phyloP scores from a whole-genome alignment of 768 basidiomycete genomes.

The Boletus eberwhitei region DNA sequence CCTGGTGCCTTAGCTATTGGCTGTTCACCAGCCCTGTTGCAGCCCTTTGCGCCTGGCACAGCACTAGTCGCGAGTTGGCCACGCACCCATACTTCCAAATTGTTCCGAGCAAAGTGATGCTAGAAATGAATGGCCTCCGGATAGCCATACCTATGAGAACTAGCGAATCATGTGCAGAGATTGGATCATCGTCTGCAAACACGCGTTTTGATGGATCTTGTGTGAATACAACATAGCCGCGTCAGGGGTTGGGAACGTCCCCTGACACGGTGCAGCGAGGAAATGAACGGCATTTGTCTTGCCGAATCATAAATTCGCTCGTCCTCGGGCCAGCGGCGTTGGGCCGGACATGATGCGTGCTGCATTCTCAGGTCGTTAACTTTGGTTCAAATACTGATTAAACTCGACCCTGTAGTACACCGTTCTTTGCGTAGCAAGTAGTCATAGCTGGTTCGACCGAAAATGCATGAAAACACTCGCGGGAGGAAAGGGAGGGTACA shows the following conservation, averaged over 20 bases:
- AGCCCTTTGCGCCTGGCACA: conserved; percentile 1
- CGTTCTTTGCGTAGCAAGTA: not conserved
- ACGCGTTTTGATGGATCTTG: conserved; percentile 20
- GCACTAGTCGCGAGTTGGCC: conserved; percentile 9
- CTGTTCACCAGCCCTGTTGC: conserved; percentile 12
- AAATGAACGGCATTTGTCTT: conserved; percentile 28
- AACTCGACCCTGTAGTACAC: not conserved
- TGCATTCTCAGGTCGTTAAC: not conserved
- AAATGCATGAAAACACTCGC: conserved; percentile 13
- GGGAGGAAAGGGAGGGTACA: conserved; percentile 8
- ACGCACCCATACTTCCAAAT: conserved; percentile 5
- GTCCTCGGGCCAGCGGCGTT: conserved; percentile 11
- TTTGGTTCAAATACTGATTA: not conserved
- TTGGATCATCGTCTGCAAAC: conserved; percentile 10
- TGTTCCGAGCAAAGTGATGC: not conserved
- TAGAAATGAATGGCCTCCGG: not conserved
- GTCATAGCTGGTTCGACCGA: not conserved
- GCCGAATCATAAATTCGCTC: conserved; percentile 16
- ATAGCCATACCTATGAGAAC: not conserved
- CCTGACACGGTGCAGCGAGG: conserved; percentile 11
- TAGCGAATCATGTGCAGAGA: not conserved
- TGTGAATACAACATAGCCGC: conserved; percentile 21
- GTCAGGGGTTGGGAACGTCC: conserved; percentile 17
- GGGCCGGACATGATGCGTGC: conserved; percentile 1
- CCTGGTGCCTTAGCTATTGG: conserved; percentile 23